Evolutionary conservation across 148 eudicot species (phyloP).

Genomic region (Nepenthes mirabilis): DNA sequence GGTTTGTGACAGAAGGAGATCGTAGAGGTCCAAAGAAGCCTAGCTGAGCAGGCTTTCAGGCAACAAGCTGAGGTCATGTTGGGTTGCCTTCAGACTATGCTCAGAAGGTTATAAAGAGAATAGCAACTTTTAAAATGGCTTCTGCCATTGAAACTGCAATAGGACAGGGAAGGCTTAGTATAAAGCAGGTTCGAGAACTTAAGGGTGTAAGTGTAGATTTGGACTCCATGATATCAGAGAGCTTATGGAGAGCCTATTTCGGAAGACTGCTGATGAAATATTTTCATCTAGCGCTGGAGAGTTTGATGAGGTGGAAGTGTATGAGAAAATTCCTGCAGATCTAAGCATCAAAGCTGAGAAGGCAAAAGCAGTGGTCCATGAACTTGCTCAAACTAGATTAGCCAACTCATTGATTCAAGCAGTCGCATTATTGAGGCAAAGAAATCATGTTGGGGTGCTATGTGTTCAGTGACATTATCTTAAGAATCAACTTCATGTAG

Average conservation of each 20-base stretch:
- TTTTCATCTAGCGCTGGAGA: constrained; percentile 96
- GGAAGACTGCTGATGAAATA: constrained; percentile 60
- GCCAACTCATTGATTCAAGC: constrained; percentile 72
- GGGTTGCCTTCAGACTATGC: constrained; percentile 84
- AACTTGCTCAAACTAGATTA: constrained; percentile 59
- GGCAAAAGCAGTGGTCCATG: constrained; percentile 63
- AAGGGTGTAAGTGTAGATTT: constrained; percentile 61
- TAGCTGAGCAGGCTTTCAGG: constrained; percentile 80
- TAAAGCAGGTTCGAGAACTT: constrained; percentile 71
- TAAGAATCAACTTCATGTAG: too few relatives aligned
- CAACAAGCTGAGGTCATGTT: constrained; percentile 78
- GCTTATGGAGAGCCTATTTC: constrained; percentile 67
- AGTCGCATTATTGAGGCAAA: constrained; percentile 70
- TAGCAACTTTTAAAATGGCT: constrained; percentile 68
- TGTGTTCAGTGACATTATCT: constrained; percentile 2
- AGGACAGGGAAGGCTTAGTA: constrained; percentile 64
- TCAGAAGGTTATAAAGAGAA: constrained; percentile 67
- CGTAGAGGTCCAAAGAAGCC: constrained; percentile 59
- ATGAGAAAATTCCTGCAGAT: constrained; percentile 67
- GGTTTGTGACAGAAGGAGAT: constrained; percentile 63
- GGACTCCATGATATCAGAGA: constrained; percentile 51
- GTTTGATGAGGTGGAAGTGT: constrained; percentile 81
- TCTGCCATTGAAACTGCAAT: constrained; percentile 75
- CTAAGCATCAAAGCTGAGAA: constrained; percentile 54
- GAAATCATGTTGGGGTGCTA: constrained; percentile 75